Base-by-base conservation (phyloP, 2,329 filamentous ascomycete genomes). In the Curvularia hawaiiensis region DNA sequence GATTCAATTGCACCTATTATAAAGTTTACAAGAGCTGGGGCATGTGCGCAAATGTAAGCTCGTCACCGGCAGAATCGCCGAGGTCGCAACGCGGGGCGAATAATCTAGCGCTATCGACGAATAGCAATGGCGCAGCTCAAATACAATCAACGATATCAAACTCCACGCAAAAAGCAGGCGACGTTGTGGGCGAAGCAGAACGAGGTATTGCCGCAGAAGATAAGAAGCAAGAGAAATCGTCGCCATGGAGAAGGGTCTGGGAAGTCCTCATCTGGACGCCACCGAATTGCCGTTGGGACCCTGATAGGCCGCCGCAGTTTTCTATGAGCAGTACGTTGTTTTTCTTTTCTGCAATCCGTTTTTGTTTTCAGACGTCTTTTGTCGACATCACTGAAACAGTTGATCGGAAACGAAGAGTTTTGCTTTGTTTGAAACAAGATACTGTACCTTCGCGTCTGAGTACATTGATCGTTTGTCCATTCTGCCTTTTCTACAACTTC, bases 261-360 rank as follows among this genome's bases (percentile, higher is more conserved):
- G 58, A 54, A 20, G 56, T 77, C 3, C 49, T 88, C 16, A 79
- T 78, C 35, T 90, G 84, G 82, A 86, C 84, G 35, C 90, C 90
- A 0, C 80, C 80, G 51, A 81, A 84, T 63, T 90, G 89, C 71
- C 85, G 90, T 45, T 93, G 88, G 78, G 82, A 91, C 64, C 82
- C 86, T 0, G 73, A 84, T 0, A 82, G 84, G 53, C 90, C 90
- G 8, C 88, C 88, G 0, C 79, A 82, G 31, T 91, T 94, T 74
- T 88, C 85, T 1, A 77, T 91, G 65, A 78, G 80, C 3, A 79
- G 56, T 58, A 55, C 41, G 56, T 55, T 11, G n/a, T 44, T 43
- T 18, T 30, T 35, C 12, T 6, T 16, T 18, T 38, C 35, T 38
- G 35, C 35, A 18, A 38, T n/a, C 35, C 35, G 35, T n/a, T 38